Conservation (phyloP, 179 eudicot species). For the Gypsophila paniculata region DNA sequence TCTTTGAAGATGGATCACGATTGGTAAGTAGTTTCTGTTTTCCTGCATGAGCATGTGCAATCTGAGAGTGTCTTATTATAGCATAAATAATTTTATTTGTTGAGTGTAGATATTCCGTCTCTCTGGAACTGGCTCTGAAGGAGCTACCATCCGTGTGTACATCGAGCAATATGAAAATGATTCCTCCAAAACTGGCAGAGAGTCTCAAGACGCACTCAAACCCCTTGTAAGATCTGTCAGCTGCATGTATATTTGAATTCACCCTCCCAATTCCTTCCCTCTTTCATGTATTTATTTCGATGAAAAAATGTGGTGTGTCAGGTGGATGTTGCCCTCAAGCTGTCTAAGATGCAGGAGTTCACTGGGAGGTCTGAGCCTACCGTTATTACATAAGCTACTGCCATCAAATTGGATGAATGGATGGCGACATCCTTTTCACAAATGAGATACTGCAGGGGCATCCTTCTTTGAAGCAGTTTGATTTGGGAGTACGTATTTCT, state of each 20-base stretch:
- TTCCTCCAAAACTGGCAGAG: conserved; percentile 73
- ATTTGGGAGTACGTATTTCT: background rate
- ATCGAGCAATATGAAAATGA: conserved; percentile 91
- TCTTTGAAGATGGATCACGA: conserved; percentile 95
- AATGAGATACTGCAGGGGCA: background rate
- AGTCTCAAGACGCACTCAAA: conserved; percentile 85
- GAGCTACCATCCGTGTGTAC: conserved; percentile 91
- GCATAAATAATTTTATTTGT: background rate
- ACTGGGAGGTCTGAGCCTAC: conserved; percentile 89
- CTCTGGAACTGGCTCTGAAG: conserved; percentile 98
- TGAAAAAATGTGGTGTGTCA: conserved; percentile 22
- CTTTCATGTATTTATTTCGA: background rate
- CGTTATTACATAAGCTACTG: conserved; percentile 59
- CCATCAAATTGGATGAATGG: background rate
- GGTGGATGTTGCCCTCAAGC: conserved; percentile 86
- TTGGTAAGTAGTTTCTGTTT: conserved; percentile 43
- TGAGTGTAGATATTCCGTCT: conserved; percentile 56
- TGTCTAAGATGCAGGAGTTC: conserved; percentile 89
- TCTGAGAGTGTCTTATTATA: background rate
- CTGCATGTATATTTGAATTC: background rate
- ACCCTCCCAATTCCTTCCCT: background rate
- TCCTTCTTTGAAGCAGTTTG: background rate
- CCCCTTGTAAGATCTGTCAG: conserved; percentile 59
- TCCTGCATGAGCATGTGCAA: background rate
- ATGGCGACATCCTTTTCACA: background rate